These are phyloP conservation scores for Apiotrichum gracile DNA, from an alignment of 1,284 basidiomycete species.

Conservation along the genomic window DNA sequence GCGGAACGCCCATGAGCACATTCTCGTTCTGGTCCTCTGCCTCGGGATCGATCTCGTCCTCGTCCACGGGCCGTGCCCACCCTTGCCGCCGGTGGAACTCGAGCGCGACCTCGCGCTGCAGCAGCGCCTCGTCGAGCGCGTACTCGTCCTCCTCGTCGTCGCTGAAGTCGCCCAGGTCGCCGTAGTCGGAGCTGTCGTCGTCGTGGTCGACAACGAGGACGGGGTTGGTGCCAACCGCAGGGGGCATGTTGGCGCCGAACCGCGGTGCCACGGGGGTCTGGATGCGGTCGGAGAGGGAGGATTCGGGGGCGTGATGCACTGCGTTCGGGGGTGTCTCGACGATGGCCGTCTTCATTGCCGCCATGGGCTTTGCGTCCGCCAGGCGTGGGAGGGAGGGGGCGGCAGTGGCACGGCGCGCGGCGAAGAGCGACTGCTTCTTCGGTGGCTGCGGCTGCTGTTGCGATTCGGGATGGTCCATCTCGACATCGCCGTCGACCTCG, in stretches of 20 bases:
- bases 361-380: constrained; percentile 24
- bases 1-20: constrained; percentile 36
- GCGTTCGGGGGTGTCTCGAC: constrained; percentile 19
- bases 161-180: constrained; percentile 17
- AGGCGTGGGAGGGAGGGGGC: constrained; percentile 16
- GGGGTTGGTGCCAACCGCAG: background rate
- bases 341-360: constrained; percentile 25
- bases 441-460: constrained; percentile 4
- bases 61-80: constrained; percentile 18
- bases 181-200: constrained; percentile 27
- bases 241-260: background rate
- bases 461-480: constrained; percentile 2
- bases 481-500: constrained; percentile 1
- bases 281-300: background rate
- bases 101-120: constrained; percentile 39
- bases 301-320: too few species aligned
- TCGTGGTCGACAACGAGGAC: constrained; percentile 15
- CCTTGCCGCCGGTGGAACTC: constrained; percentile 36
- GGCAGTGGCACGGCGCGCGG: background rate
- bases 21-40: constrained; percentile 1
- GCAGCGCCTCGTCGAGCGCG: constrained; percentile 39
- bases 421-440: constrained; percentile 32
- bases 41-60: constrained; percentile 23
- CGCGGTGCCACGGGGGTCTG: background rate
- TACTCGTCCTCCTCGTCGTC: constrained; percentile 42